Evolutionary conservation across 1,284 basidiomycete genomes (phyloP).

Genomic region (Cryptococcus amylolentus): DNA sequence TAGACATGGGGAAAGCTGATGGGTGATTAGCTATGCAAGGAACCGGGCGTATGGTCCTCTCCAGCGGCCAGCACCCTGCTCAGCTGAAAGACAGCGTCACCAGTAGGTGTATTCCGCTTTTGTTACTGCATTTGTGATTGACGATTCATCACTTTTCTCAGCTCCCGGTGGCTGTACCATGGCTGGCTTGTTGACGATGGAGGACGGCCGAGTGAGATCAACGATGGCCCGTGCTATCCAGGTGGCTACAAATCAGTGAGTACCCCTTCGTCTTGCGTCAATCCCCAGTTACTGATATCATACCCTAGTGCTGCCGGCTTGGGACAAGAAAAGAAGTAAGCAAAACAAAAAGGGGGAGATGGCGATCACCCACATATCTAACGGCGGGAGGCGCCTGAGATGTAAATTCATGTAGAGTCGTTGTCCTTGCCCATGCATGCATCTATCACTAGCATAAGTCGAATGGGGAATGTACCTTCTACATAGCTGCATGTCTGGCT

Average conservation of each 20-base stretch:
- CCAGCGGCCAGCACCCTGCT: conserved; percentile 84
- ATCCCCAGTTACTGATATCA: neutral
- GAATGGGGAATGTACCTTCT: too few relatives aligned
- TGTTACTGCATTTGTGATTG: neutral
- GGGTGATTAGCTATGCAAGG: conserved; percentile 77
- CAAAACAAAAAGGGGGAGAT: neutral
- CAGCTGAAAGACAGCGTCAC: conserved; percentile 98
- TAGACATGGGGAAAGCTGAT: neutral
- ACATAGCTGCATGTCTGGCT: too few relatives aligned
- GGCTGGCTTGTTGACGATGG: conserved; percentile 88
- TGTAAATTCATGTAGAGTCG: too few relatives aligned
- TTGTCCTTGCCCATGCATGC: too few relatives aligned
- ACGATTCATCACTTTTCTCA: conserved; percentile 40
- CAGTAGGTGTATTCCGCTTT: conserved; percentile 58
- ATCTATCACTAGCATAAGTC: too few relatives aligned
- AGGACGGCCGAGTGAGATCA: conserved; percentile 89
- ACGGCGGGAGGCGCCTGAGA: too few relatives aligned
- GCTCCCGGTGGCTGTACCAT: conserved; percentile 99
- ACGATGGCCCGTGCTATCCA: conserved; percentile 96
- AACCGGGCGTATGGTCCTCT: conserved; percentile 90
- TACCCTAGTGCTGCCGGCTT: conserved; percentile 41
- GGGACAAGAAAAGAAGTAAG: conserved; percentile 46
- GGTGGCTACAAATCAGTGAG: conserved; percentile 72
- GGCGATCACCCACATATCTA: neutral
- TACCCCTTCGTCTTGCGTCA: neutral